Conservation (phyloP, 129 eudicot genomes). For the Centaurea solstitialis region DNA sequence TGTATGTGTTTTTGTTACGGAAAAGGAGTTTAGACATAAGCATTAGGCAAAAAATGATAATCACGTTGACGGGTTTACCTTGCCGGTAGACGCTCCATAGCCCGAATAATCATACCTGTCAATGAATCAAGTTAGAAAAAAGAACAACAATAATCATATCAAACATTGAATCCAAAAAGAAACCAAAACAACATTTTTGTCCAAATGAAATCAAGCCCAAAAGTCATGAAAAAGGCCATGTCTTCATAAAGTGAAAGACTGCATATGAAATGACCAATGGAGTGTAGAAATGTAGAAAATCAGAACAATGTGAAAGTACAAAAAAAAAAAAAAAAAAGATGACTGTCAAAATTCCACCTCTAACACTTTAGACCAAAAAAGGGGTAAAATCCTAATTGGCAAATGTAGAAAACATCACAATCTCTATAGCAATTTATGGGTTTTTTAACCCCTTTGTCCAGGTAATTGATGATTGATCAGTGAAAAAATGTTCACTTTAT, state of each 20-base stretch:
- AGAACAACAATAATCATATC: background rate
- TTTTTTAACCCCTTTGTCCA: constrained; percentile 21
- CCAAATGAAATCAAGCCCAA: constrained; percentile 8
- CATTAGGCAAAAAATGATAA: background rate
- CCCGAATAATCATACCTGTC: constrained; percentile 95
- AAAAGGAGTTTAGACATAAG: background rate
- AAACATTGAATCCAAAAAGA: constrained; percentile 3
- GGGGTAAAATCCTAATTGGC: constrained; percentile 23
- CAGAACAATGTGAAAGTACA: constrained; percentile 8
- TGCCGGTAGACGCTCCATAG: constrained; percentile 92
- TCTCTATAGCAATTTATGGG: constrained; percentile 4
- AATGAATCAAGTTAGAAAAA: constrained; percentile 3
- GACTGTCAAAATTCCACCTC: constrained; percentile 19
- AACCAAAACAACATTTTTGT: background rate
- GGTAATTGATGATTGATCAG: constrained; percentile 35
- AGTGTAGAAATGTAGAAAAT: background rate
- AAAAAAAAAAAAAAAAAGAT: constrained; percentile 25
- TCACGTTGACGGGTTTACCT: constrained; percentile 47
- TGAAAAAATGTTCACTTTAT: constrained; percentile 39
- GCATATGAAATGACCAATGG: constrained; percentile 7
- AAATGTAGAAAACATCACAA: constrained; percentile 19
- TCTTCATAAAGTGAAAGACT: background rate
- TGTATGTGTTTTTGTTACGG: background rate
- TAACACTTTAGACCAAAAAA: constrained; percentile 9
- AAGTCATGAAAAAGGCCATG: constrained; percentile 7